Percentiles rank a stretch among this genome's conserved stretches.
Conservation (phyloP, 371 early-diverging fungal genomes). For the Mucor sp. region DNA sequence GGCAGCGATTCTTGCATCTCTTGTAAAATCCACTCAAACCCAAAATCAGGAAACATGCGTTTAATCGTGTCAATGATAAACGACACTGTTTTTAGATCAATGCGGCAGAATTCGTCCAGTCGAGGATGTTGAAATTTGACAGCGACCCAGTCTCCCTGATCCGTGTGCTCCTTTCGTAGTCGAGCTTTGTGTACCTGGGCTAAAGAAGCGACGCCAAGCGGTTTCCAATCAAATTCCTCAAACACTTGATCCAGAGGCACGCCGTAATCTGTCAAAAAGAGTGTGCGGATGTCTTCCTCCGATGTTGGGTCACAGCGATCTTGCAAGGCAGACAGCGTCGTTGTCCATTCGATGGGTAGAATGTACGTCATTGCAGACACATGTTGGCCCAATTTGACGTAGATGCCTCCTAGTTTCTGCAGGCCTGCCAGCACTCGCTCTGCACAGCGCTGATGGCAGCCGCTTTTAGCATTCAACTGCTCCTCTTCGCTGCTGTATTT, state of each 20-base stretch:
- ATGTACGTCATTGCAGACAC: constrained; percentile 84
- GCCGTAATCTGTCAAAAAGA: constrained; percentile 77
- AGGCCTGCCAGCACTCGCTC: constrained; percentile 59
- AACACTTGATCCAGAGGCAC: constrained; percentile 63
- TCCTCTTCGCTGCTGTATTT: constrained; percentile 44
- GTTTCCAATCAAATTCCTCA: constrained; percentile 70
- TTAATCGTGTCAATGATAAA: constrained; percentile 66
- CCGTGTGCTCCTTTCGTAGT: constrained; percentile 42
- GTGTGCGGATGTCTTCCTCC: constrained; percentile 58
- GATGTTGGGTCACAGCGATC: constrained; percentile 82
- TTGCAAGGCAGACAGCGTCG: constrained; percentile 81
- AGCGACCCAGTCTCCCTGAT: constrained; percentile 69
- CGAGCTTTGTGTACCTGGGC: constrained; percentile 86
- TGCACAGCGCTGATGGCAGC: constrained; percentile 58
- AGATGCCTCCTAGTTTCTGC: constrained; percentile 80
- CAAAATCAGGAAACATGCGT: constrained; percentile 85
- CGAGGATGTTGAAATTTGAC: constrained; percentile 94
- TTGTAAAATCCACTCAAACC: constrained; percentile 88
- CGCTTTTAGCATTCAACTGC: constrained; percentile 30
- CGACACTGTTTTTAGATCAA: constrained; percentile 82
- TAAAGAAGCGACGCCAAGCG: constrained; percentile 84
- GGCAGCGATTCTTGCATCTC: constrained; percentile 88
- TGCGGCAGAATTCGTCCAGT: constrained; percentile 70
- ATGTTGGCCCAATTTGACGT: constrained; percentile 94
- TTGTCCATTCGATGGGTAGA: constrained; percentile 88